Evolutionary conservation across 1,284 basidiomycete genomes (phyloP).

Genomic region (Waitea zeae): DNA sequence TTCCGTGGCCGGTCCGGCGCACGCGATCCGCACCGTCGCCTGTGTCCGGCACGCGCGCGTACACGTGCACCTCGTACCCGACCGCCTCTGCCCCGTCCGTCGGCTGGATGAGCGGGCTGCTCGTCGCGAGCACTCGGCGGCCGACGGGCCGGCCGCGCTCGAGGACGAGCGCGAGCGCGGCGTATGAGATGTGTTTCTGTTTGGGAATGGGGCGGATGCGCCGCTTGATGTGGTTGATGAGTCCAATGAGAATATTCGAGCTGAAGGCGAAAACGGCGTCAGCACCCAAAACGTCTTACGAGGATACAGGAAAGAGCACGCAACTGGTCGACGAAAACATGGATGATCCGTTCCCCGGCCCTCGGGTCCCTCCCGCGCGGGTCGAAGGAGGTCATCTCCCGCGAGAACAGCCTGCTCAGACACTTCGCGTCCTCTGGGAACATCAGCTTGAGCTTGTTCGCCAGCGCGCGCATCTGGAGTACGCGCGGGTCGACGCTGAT

Average conservation of each 20-base stretch:
- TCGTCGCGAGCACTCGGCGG: slow-evolving; percentile 60
- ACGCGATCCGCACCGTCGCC: slow-evolving; percentile 39
- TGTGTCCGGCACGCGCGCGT: slow-evolving; percentile 60
- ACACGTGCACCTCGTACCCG: slow-evolving; percentile 67
- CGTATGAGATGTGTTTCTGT: slow-evolving; percentile 41
- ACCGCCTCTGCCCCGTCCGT: slow-evolving; percentile 58
- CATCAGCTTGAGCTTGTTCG: slow-evolving; percentile 33
- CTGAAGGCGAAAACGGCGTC: slow-evolving; percentile 22
- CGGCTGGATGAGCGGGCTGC: slow-evolving; percentile 69
- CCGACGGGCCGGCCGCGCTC: slow-evolving; percentile 56
- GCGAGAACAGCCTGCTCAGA: slow-evolving; percentile 23
- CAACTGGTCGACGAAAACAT: slow-evolving; percentile 75
- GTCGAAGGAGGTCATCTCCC: slow-evolving; percentile 24
- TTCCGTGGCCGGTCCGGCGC: slow-evolving; percentile 9
- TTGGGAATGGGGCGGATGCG: slow-evolving; percentile 19
- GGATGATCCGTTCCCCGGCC: slow-evolving; percentile 41
- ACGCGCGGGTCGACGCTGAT: slow-evolving; percentile 30
- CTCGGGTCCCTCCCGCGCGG: slow-evolving; percentile 28
- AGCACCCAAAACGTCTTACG: slow-evolving; percentile 1
- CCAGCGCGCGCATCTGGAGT: slow-evolving; percentile 31
- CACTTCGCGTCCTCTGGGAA: slow-evolving; percentile 36
- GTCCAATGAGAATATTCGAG: slow-evolving; percentile 73
- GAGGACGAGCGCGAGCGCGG: slow-evolving; percentile 50
- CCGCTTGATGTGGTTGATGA: slow-evolving; percentile 44
- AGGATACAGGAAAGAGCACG: slow-evolving; percentile 4